A percentile compares a stretch with the other conserved stretches of the same genome.
Evolutionary conservation across 2,329 filamentous ascomycete genomes (phyloP).

Genomic region (Stagonosporopsis vannaccii): DNA sequence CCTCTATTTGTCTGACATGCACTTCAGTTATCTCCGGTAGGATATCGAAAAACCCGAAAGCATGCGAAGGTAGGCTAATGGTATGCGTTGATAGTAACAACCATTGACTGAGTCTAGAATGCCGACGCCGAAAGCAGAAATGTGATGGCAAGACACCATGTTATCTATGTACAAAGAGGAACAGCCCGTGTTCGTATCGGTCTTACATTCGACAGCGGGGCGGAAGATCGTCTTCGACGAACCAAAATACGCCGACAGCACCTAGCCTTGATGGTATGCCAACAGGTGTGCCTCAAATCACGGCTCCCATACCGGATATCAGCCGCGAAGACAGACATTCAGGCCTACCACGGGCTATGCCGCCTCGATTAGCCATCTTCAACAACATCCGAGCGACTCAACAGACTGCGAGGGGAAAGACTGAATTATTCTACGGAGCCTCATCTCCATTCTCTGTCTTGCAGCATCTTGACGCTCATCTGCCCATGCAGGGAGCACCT

Average conservation of each 20-base stretch:
- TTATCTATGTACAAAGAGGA: constrained; percentile 3
- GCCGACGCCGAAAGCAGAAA: constrained; percentile 14
- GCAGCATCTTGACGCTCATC: constrained; percentile 16
- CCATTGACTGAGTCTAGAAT: constrained; percentile 3
- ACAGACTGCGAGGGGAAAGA: constrained; percentile 5
- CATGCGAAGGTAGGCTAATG: constrained; percentile 11
- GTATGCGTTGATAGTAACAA: neutral
- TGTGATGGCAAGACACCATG: constrained; percentile 15
- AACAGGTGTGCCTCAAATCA: neutral
- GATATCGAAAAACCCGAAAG: constrained; percentile 15
- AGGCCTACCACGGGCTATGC: constrained; percentile 7
- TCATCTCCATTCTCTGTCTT: constrained; percentile 16
- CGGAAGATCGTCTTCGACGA: neutral
- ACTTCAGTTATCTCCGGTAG: neutral
- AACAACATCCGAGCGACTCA: constrained; percentile 19
- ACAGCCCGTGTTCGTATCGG: constrained; percentile 11
- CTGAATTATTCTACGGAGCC: constrained; percentile 16
- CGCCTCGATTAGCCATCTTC: constrained; percentile 13
- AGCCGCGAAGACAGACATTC: neutral
- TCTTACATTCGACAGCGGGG: constrained; percentile 8
- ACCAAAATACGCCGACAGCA: neutral
- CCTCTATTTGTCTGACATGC: neutral
- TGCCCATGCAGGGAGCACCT: constrained; percentile 9
- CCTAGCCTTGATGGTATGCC: neutral
- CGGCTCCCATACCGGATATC: neutral